Percentiles rank a stretch among this genome's conserved stretches.
phyloP scores from a whole-genome alignment of 352 stramenopile species.

The Lagenidium sp. region DNA sequence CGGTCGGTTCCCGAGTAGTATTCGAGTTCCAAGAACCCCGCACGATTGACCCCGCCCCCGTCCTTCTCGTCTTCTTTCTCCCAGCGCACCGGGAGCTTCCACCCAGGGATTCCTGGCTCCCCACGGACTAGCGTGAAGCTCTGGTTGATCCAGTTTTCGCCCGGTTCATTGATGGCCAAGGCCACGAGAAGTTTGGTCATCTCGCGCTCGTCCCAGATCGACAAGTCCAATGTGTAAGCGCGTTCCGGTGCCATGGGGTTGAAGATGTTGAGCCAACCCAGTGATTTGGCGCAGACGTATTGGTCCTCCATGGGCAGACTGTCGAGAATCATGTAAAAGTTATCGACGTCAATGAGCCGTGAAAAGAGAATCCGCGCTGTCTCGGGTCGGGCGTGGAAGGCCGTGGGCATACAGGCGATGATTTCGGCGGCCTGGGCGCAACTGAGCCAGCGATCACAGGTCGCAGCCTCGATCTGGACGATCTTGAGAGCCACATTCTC shows the following conservation, averaged over 20 bases:
- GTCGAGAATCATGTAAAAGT: slow-evolving; percentile 60
- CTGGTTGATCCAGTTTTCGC: slow-evolving; percentile 82
- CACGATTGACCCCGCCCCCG: slow-evolving; percentile 48
- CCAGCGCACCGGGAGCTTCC: slow-evolving; percentile 72
- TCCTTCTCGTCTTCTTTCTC: slow-evolving; percentile 70
- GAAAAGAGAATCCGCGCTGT: slow-evolving; percentile 67
- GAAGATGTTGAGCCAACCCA: slow-evolving; percentile 79
- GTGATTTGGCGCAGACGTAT: slow-evolving; percentile 27
- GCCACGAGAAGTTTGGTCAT: slow-evolving; percentile 74
- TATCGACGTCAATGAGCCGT: slow-evolving; percentile 56
- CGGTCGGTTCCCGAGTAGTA: slow-evolving; percentile 63
- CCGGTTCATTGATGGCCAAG: slow-evolving; percentile 67
- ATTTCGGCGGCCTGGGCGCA: slow-evolving; percentile 59
- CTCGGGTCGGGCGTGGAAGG: slow-evolving; percentile 51
- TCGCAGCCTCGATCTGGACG: slow-evolving; percentile 70
- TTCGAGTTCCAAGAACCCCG: slow-evolving; percentile 57
- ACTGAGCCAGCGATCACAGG: slow-evolving; percentile 73
- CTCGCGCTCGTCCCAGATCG: slow-evolving; percentile 64
- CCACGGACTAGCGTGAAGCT: slow-evolving; percentile 38
- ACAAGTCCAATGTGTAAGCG: slow-evolving; percentile 58
- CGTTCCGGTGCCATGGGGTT: slow-evolving; percentile 67
- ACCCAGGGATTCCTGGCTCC: slow-evolving; percentile 59
- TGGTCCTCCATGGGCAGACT: slow-evolving; percentile 32
- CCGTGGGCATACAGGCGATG: slow-evolving; percentile 58
- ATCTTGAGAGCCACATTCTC: slow-evolving; percentile 70